These are phyloP conservation scores for Dillenia suffruticosa DNA, from an alignment of 164 flowering plant species.

Conservation along the genomic window DNA sequence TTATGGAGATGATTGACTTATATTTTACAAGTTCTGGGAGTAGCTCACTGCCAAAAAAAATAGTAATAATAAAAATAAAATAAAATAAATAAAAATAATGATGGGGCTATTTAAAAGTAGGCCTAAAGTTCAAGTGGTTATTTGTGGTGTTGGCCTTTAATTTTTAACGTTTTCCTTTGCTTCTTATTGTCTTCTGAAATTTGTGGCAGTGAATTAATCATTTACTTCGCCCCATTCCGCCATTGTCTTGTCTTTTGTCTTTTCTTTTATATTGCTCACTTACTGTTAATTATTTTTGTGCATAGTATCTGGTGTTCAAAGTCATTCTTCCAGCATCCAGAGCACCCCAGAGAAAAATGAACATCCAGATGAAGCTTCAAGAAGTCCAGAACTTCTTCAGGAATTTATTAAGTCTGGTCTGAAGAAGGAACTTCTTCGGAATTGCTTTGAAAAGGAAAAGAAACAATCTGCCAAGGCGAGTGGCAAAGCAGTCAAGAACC, in stretches of 20 bases:
- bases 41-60: too few relatives aligned
- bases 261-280: background rate
- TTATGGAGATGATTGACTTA: too few relatives aligned
- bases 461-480: constrained; percentile 38
- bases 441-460: constrained; percentile 47
- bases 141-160: too few relatives aligned
- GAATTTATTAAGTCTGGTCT: constrained; percentile 48
- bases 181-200: too few relatives aligned
- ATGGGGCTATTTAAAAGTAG: too few relatives aligned
- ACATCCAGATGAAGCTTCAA: constrained; percentile 47
- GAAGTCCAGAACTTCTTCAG: constrained; percentile 53
- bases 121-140: too few relatives aligned
- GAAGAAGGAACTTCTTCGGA: constrained; percentile 45
- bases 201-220: too few relatives aligned
- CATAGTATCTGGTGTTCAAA: constrained; percentile 49
- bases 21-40: too few relatives aligned
- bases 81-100: too few relatives aligned
- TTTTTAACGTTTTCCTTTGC: too few relatives aligned
- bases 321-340: constrained; percentile 61
- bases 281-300: background rate
- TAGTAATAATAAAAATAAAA: too few relatives aligned
- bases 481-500: constrained; percentile 52
- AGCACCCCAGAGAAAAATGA: constrained; percentile 66
- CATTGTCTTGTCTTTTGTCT: background rate
- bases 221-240: background rate